Base-by-base conservation (phyloP, 768 basidiomycete species). In the Inosperma sp. region DNA sequence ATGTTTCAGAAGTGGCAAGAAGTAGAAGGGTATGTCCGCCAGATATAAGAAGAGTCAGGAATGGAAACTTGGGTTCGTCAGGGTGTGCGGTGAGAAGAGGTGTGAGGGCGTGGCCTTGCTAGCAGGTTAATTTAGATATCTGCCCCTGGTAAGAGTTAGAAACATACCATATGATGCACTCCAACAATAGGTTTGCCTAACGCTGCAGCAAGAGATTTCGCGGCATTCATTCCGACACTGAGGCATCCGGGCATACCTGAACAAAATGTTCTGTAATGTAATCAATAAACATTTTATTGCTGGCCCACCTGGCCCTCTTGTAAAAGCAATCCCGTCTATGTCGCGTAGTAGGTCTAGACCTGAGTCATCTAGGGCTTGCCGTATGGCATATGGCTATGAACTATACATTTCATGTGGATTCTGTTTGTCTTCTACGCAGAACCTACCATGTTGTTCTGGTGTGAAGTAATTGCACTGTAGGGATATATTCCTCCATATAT, bases 21-120 rank as follows among this genome's bases (percentile, higher is more conserved):
- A 96, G 74, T 30, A 98, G 76, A 31, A 97, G 74, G 0, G 94
- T 93, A 64, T 98, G 95, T 2, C 94, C 94, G n/a, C 95, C 95
- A 0, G 93, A 94, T 41, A 95, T 75, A 14, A 98, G 77, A 10
- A 97, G 74, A 0, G 88, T 85, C 29, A 98, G 76, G 71, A 94
- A 97, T 0, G 95, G 95, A 64, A 87, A 97, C 19, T 59, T 47
- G 65, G 92, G 68, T 61, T 72, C 47, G 19, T 75, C 59, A 8
- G 68, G 52, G 48, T 66, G 68, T 7, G 76, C 69, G 0, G 93
- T 90, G 12, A 95, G 75, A 21, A 89, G 66, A 0, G 86, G 76
- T 0, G 90, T 94, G 0, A 94, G 72, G 0, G 94, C 89, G 61
- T 96, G 95, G 0, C 88, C 94, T 90, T 94, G 93, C 92, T 93